Evolutionary conservation across 345 rosid species (phyloP).

Genomic region (Murraya koenigii): DNA sequence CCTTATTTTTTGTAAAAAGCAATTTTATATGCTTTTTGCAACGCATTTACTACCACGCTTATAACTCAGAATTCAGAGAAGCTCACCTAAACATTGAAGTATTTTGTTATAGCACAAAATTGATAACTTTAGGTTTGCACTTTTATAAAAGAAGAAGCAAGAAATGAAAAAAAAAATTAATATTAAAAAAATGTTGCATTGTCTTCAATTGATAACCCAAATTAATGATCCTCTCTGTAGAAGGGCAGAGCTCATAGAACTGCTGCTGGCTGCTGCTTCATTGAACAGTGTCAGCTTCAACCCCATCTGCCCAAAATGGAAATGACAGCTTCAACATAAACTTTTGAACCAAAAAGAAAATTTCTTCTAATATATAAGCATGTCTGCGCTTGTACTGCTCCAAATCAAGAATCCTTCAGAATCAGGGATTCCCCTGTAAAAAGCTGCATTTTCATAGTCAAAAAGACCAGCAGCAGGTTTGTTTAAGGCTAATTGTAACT

Average conservation of each 20-base stretch:
- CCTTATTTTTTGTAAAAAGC: neutral
- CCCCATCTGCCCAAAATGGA: neutral
- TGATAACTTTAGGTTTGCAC: neutral
- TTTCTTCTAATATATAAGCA: neutral
- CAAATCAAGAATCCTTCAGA: neutral
- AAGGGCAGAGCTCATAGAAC: neutral
- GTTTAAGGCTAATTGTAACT: neutral
- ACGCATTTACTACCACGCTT: too few relatives aligned
- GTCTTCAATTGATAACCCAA: neutral
- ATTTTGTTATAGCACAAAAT: too few relatives aligned
- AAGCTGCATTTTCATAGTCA: too few relatives aligned
- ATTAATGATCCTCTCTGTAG: neutral
- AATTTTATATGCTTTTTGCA: neutral
- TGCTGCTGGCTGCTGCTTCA: neutral
- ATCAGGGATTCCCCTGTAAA: too few relatives aligned
- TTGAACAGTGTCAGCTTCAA: neutral
- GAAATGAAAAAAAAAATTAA: too few relatives aligned
- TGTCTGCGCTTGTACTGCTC: neutral
- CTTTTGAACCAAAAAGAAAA: neutral
- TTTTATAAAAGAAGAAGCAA: too few relatives aligned
- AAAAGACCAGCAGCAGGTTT: neutral
- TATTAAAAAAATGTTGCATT: neutral
- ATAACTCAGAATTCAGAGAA: too few relatives aligned
- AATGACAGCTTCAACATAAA: too few relatives aligned
- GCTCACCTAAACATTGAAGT: too few relatives aligned